A percentile compares a stretch with the other conserved stretches of the same genome.
These are phyloP conservation scores for Amanita polypyramis DNA, from an alignment of 768 basidiomycete genomes.

Conservation along the genomic window DNA sequence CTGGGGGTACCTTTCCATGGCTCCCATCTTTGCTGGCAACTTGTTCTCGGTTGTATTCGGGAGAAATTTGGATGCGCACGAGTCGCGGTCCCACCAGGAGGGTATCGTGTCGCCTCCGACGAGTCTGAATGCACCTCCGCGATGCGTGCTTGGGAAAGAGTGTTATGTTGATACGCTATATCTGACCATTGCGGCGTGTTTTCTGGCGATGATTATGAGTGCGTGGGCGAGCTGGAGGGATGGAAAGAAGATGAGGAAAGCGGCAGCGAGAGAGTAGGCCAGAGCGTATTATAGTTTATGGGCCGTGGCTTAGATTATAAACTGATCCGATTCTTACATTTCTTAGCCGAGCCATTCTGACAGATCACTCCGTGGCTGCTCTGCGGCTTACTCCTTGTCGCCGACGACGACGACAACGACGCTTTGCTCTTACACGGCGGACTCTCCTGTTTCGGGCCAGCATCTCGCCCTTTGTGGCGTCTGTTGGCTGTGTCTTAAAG, in stretches of 20 bases:
- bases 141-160: constrained; percentile 44
- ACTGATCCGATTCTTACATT: neutral
- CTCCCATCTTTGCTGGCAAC: constrained; percentile 74
- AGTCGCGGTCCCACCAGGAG: constrained; percentile 9
- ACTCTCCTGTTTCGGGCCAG: too few relatives aligned
- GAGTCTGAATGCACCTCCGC: constrained; percentile 12
- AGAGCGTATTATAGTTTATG: too few relatives aligned
- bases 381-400: too few relatives aligned
- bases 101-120: too few relatives aligned
- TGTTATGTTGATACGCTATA: constrained; percentile 54
- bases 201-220: constrained; percentile 33
- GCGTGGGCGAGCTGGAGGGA: constrained; percentile 45
- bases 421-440: neutral
- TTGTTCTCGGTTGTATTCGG: constrained; percentile 82
- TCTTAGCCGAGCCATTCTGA: neutral
- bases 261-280: too few relatives aligned
- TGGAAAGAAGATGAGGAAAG: constrained; percentile 18
- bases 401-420: neutral
- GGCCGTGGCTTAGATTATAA: neutral
- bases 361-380: neutral
- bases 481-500: neutral
- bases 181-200: constrained; percentile 38
- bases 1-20: constrained; percentile 70
- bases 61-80: constrained; percentile 68
- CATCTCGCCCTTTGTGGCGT: neutral